Base-by-base conservation (phyloP, 2,329 filamentous ascomycete species). In the Fusarium paranaense region DNA sequence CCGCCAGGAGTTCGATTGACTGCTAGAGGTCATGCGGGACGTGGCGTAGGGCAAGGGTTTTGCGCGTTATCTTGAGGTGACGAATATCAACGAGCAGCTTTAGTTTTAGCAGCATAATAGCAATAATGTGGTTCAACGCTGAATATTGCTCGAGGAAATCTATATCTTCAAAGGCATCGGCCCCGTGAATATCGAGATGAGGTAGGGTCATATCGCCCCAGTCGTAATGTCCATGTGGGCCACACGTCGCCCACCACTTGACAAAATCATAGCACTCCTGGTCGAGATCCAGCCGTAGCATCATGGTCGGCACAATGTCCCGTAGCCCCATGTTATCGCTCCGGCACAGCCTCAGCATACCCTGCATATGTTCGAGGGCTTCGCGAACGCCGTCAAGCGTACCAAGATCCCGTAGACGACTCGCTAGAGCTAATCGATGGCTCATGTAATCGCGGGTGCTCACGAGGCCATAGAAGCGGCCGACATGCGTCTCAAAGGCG, bases 261-360 rank as follows among this genome's bases (percentile, higher is more conserved):
- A 81, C 63, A 63, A 84, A 84, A 64, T 84, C 82, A 66, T 86
- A 86, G 75, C 81, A 83, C 57, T 87, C 85, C 74, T 88, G 86
- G 64, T 88, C 86, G 52, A 76, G 80, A 20, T 82, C 82, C 10
- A 88, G 78, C 10, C 86, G 83, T 16, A 89, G 73, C 67, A 85
- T 80, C 6, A 85, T 40, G 3, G 75, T 71, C 1, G 87, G 86
- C 1, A 85, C 65, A 0, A 64, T 35, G 22, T 75, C 61, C 32
- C 77, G 76, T 37, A 77, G n/a, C 45, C 75, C 74, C 54, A 76
- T 62, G 58, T 75, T 73, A 62, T 80, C 78, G 32, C 64, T 56
- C 6, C 73, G 75, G 62, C 61, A 38, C 1, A 70, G 74, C 50
- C 71, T 73, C 27, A 76, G 37, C 72, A 87, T 81, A 56, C 85